Evolutionary conservation across 129 eudicot genomes (phyloP).

Genomic region (Flaveria trinervia): DNA sequence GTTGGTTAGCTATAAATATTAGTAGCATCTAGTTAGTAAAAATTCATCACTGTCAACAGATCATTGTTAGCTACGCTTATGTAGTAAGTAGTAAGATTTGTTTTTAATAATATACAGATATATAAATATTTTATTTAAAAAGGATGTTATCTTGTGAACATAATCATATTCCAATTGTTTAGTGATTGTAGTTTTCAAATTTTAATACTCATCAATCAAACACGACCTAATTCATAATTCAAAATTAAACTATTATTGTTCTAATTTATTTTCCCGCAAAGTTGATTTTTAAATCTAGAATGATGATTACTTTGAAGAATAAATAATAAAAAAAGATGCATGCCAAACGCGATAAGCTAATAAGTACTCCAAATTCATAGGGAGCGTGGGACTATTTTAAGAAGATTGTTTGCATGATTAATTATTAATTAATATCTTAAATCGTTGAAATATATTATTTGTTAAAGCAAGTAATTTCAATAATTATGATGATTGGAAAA

Average conservation of each 20-base stretch:
- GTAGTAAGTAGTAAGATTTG: too few species aligned
- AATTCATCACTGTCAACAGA: too few species aligned
- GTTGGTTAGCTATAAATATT: too few species aligned
- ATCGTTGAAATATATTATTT: too few species aligned
- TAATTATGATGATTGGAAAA: too few species aligned
- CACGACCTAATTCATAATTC: slow-evolving; percentile 17
- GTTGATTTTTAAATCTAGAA: not conserved
- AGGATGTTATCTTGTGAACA: slow-evolving; percentile 12
- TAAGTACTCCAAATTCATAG: not conserved
- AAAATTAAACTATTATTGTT: slow-evolving; percentile 11
- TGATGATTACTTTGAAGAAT: slow-evolving; percentile 6
- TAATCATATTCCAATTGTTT: slow-evolving; percentile 1
- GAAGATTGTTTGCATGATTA: not conserved
- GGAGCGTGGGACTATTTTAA: slow-evolving; percentile 1
- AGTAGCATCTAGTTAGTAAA: too few species aligned
- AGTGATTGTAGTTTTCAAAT: not conserved
- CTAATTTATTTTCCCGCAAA: not conserved
- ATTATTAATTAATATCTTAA: too few species aligned
- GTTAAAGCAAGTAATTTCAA: too few species aligned
- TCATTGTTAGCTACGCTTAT: too few species aligned
- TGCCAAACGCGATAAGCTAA: not conserved
- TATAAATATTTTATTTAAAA: too few species aligned
- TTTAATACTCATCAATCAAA: slow-evolving; percentile 3
- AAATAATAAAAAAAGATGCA: not conserved
- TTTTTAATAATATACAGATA: too few species aligned